These are phyloP conservation scores for Corynespora cassiicola DNA, from an alignment of 2,329 filamentous ascomycete genomes.

Conservation along the genomic window DNA sequence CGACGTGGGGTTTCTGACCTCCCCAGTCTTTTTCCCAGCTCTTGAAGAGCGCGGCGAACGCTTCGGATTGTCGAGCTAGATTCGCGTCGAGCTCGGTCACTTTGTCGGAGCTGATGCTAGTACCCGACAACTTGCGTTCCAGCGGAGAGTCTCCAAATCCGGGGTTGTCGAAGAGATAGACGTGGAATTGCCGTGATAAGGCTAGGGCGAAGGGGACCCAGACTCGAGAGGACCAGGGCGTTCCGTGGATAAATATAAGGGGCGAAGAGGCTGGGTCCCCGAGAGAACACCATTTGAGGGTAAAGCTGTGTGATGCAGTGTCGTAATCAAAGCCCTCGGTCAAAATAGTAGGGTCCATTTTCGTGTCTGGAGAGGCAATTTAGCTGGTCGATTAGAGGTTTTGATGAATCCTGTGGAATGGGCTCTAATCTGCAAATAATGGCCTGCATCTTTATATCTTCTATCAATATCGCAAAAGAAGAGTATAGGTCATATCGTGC, in stretches of 20 bases:
- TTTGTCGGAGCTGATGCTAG: conserved; percentile 1
- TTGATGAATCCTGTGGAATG: no score
- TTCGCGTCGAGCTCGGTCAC: conserved; percentile 18
- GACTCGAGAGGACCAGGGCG: conserved; percentile 28
- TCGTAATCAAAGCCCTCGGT: conserved; percentile 17
- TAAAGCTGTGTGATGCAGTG: conserved; percentile 16
- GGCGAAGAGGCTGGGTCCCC: conserved; percentile 14
- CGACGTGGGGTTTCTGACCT: conserved; percentile 16
- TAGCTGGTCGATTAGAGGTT: no score
- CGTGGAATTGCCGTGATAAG: conserved; percentile 19
- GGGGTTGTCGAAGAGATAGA: conserved; percentile 27
- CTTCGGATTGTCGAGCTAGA: conserved; percentile 22
- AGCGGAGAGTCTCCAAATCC: conserved; percentile 25
- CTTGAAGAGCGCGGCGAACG: conserved; percentile 22
- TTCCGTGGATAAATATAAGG: conserved; percentile 28
- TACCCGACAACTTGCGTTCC: conserved; percentile 6
- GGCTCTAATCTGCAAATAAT: no score
- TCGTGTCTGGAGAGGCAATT: no score
- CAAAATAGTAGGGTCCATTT: conserved; percentile 7
- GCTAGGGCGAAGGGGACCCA: conserved; percentile 22
- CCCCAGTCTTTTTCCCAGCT: conserved; percentile 16
- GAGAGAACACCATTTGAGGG: conserved; percentile 20
- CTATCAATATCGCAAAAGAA: no score
- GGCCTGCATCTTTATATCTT: no score
- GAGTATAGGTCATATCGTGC: no score